Percentiles rank a stretch among this genome's conserved stretches.
These are phyloP conservation scores for Stentor coeruleus DNA, from an alignment of 73 alveolate genomes.

Conservation along the genomic window DNA sequence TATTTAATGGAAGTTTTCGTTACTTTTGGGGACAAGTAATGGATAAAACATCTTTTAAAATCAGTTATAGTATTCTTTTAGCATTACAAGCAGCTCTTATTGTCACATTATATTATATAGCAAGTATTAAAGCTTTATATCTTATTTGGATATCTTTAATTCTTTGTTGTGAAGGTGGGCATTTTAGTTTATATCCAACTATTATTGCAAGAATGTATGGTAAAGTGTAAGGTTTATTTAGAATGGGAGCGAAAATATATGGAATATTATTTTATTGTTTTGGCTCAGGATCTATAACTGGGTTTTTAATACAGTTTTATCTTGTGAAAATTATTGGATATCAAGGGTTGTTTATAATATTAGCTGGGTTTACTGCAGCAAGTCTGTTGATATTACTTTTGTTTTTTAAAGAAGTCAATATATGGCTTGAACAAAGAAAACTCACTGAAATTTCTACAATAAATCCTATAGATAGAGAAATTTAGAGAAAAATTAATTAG, in stretches of 20 bases:
- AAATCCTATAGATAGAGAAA: too few species aligned
- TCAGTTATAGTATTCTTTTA: slow-evolving; percentile 28
- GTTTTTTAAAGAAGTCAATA: neutral
- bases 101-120: slow-evolving; percentile 28
- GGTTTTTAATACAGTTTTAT: slow-evolving; percentile 15
- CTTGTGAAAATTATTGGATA: neutral
- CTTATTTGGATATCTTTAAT: slow-evolving; percentile 40
- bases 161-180: slow-evolving; percentile 49
- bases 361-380: neutral
- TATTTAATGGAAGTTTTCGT: slow-evolving; percentile 47
- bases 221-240: slow-evolving; percentile 2
- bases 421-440: neutral
- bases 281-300: slow-evolving; percentile 28
- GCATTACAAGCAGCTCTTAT: slow-evolving; percentile 22
- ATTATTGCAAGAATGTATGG: slow-evolving; percentile 44
- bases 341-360: slow-evolving; percentile 8
- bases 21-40: slow-evolving; percentile 40
- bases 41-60: slow-evolving; percentile 40
- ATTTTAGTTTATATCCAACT: slow-evolving; percentile 54
- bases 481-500: too few species aligned
- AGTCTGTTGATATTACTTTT: neutral
- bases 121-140: slow-evolving; percentile 26
- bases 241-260: slow-evolving; percentile 42
- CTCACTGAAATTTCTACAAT: too few species aligned
- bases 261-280: slow-evolving; percentile 32